Evolutionary conservation across 768 basidiomycete species (phyloP), one percentile per base, ranked within the genome.

Genomic region (Lentinus brumalis): DNA sequence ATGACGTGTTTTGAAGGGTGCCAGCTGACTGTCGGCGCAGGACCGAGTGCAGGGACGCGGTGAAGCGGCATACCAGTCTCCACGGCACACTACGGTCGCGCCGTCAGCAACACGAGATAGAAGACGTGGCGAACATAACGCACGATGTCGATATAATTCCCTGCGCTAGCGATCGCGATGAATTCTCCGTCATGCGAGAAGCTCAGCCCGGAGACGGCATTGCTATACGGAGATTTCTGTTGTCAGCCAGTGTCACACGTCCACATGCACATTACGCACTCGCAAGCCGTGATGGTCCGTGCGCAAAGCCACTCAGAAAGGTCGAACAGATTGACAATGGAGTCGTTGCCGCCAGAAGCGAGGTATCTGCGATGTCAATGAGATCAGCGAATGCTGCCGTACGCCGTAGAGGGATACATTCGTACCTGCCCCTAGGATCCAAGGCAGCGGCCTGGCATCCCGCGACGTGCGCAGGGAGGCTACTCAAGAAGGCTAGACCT

Each of bases 141-240:
- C 64, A 91, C 90, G 45, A 92, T 89, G 62, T 92, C 91, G 54
- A 92, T 87, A 64, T 91, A 92, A 32, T 77, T 75, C 18, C 89
- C 89, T 9, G 81, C 79, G 62, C 79, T 89, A 9, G 91, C 87
- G 52, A 92, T 86, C 16, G 91, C 91, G 49, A 93, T 73, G 68
- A 87, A 93, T 77, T 94, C 91, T 38, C 91, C 91, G 65, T 93
- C 91, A 63, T 87, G 81, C 12, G 90, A 92, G 79, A 92, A 94
- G 70, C 87, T 91, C 18, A 92, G 73, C 18, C 83, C 81, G 61
- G 83, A 89, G 67, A 92, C 89, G 21, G 85, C 80, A 69, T 91
- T 78, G 57, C 91, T 92, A 35, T 35, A 35, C 35, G 35, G 29
- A n/a, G 50, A 32, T 26, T 51, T 2, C 38, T 5, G 14, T 58